Conservation (phyloP, 2,329 filamentous ascomycete species). For the Trichophyton equinum region DNA sequence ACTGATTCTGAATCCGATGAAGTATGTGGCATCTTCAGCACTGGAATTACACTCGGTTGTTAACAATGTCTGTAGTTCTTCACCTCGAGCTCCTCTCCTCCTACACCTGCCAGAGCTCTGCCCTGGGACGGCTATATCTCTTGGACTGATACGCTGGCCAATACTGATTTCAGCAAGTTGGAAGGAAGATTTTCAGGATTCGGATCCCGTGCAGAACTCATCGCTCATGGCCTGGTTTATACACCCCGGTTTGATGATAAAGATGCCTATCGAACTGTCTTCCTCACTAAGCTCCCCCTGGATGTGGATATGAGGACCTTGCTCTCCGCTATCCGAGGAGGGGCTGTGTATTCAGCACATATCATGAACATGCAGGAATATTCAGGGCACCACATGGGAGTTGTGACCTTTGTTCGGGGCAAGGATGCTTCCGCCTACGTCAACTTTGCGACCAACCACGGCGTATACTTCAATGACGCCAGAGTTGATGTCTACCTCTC, state of each 20-base stretch:
- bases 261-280: conserved; percentile 22
- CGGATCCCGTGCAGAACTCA: not conserved
- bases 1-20: not conserved
- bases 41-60: not conserved
- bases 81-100: conserved; percentile 1
- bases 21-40: not conserved
- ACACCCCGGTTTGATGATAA: conserved; percentile 15
- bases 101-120: not conserved
- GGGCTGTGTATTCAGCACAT: conserved; percentile 20
- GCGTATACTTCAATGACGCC: conserved; percentile 15
- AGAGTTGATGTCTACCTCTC: conserved; percentile 17
- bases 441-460: conserved; percentile 10
- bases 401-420: conserved; percentile 22
- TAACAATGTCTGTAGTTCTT: not conserved
- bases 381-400: conserved; percentile 21
- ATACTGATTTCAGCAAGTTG: not conserved
- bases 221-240: conserved; percentile 23
- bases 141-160: conserved; percentile 4
- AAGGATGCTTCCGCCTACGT: conserved; percentile 18
- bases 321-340: conserved; percentile 17
- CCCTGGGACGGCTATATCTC: conserved; percentile 14
- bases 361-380: conserved; percentile 20
- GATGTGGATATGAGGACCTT: conserved; percentile 17
- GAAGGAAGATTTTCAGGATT: not conserved
- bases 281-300: conserved; percentile 19